A percentile compares a stretch with the other conserved stretches of the same genome.
Conservation (phyloP, 2,329 filamentous ascomycete species). For the Calonectria montana region DNA sequence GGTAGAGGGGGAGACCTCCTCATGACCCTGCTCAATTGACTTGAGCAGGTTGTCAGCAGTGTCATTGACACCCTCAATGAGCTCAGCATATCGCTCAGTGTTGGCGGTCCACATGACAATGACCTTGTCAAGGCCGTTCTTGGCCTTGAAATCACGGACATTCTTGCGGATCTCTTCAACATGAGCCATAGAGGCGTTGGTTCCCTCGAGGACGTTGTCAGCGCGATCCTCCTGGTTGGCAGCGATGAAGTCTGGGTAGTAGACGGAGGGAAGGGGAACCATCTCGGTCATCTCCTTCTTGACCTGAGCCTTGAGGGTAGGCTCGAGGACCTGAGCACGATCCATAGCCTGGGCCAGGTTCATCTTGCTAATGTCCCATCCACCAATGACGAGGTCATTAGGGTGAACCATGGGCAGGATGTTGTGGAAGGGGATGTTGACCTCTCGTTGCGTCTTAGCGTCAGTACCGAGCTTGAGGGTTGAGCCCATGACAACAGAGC, state of each 20-base stretch:
- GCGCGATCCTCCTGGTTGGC: conserved; percentile 97
- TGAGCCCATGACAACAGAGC: conserved; percentile 95
- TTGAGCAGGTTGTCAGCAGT: conserved; percentile 93
- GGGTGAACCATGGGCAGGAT: conserved; percentile 97
- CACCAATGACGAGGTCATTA: conserved; percentile 93
- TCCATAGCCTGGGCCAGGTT: conserved; percentile 95
- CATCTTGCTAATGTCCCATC: conserved; percentile 96
- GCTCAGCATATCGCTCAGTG: conserved; percentile 94
- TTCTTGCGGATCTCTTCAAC: conserved; percentile 94
- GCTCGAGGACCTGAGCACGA: conserved; percentile 93
- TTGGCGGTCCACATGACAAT: conserved; percentile 99
- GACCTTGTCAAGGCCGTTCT: conserved; percentile 90
- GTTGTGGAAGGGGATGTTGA: conserved; percentile 96
- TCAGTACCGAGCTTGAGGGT: conserved; percentile 97
- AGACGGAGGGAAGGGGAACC: conserved; percentile 92
- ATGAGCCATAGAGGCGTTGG: conserved; percentile 86
- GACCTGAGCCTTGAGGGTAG: conserved; percentile 89
- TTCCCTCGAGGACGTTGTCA: conserved; percentile 87
- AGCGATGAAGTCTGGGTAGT: conserved; percentile 99
- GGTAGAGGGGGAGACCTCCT: conserved; percentile 94
- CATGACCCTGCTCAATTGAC: conserved; percentile 86
- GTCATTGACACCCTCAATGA: conserved; percentile 91
- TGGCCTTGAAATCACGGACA: conserved; percentile 92
- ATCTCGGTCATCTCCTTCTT: conserved; percentile 93
- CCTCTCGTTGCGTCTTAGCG: conserved; percentile 82